A percentile compares a stretch with the other conserved stretches of the same genome.
Conservation (phyloP, 768 basidiomycete species). For the Hydnum rufescens region DNA sequence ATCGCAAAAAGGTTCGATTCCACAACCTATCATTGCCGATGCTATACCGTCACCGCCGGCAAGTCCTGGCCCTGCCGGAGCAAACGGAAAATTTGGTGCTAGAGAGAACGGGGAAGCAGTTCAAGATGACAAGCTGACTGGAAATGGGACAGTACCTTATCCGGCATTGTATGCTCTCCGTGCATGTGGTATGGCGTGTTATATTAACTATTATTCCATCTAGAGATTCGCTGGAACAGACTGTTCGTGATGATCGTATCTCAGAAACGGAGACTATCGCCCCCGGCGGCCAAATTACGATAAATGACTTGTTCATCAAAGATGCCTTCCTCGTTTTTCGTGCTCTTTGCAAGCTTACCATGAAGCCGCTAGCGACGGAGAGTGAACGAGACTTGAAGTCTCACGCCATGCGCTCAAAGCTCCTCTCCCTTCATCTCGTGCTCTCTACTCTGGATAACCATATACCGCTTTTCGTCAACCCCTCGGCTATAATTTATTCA, state of each 20-base stretch:
- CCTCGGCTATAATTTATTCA: slow-evolving; percentile 79
- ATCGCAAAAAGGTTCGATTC: neutral
- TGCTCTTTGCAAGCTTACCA: slow-evolving; percentile 90
- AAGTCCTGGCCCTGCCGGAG: neutral
- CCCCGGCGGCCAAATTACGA: slow-evolving; percentile 30
- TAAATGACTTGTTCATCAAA: slow-evolving; percentile 85
- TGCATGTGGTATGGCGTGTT: too few relatives aligned
- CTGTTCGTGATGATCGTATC: too few relatives aligned
- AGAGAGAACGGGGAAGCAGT: neutral
- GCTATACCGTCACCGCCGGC: neutral
- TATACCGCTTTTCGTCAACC: slow-evolving; percentile 75
- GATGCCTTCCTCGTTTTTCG: slow-evolving; percentile 97
- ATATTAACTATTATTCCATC: too few relatives aligned
- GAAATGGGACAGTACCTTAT: too few relatives aligned
- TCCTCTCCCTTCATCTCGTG: slow-evolving; percentile 85
- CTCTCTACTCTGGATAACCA: slow-evolving; percentile 82
- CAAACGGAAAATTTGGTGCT: neutral
- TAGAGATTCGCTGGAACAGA: too few relatives aligned
- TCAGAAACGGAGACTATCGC: too few relatives aligned
- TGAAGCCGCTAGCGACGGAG: slow-evolving; percentile 89
- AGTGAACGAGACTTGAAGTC: slow-evolving; percentile 94
- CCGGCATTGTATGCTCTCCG: too few relatives aligned
- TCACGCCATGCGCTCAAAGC: slow-evolving; percentile 91
- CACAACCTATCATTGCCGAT: neutral
- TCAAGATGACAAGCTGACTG: too few relatives aligned